Conservation (phyloP, 2,329 filamentous ascomycete species). For the Ascochyta koolunga region DNA sequence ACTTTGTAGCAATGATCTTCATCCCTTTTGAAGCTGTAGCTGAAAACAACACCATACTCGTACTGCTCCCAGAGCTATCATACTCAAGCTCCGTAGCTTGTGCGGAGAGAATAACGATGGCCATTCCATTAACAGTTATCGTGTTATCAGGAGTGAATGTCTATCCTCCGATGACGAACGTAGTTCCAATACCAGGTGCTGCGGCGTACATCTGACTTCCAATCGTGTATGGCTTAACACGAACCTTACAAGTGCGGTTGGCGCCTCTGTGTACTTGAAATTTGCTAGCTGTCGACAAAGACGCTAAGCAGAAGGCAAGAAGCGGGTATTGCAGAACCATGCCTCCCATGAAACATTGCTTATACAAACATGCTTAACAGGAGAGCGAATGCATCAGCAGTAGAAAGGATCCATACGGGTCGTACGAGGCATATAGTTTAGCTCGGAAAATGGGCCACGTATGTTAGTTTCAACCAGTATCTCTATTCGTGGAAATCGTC, state of each 20-base stretch:
- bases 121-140: no score
- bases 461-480: conserved; percentile 21
- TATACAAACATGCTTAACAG: conserved; percentile 26
- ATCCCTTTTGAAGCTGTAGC: no score
- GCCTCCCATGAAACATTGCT: conserved; percentile 24
- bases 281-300: conserved; percentile 22
- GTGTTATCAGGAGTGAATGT: no score
- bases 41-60: no score
- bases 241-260: conserved; percentile 22
- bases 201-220: no score
- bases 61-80: no score
- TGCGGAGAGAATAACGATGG: no score
- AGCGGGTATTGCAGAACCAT: conserved; percentile 23
- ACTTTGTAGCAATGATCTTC: no score
- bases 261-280: conserved; percentile 31
- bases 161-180: no score
- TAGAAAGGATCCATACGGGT: conserved; percentile 18
- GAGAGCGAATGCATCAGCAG: conserved; percentile 27
- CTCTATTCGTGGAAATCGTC: conserved; percentile 5
- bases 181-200: no score
- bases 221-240: no score
- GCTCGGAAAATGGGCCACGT: conserved; percentile 26
- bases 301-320: conserved; percentile 24
- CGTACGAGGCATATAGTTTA: conserved; percentile 20
- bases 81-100: no score